These are phyloP conservation scores for Dillenia suffruticosa DNA, from an alignment of 164 flowering plant species.

Conservation along the genomic window DNA sequence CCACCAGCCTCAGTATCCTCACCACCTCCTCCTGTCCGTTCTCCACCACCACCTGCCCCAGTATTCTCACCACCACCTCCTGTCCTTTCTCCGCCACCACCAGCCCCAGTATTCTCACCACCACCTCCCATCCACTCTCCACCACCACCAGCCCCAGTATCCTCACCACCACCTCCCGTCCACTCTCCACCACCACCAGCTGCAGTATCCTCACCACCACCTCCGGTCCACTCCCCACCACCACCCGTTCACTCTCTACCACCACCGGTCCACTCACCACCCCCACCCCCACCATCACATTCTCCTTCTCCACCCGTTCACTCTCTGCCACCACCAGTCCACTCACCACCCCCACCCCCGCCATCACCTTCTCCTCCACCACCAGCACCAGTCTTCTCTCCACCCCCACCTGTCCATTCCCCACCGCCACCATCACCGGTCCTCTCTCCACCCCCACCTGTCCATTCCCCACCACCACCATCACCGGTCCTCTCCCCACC, in stretches of 20 bases:
- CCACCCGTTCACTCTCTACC: constrained; percentile 5
- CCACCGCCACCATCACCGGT: constrained; percentile 16
- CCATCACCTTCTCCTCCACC: constrained; percentile 5
- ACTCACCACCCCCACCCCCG: neutral
- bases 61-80: constrained; percentile 2
- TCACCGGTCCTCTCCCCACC: constrained; percentile 22
- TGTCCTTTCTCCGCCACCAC: constrained; percentile 10
- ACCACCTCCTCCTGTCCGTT: neutral
- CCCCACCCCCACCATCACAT: constrained; percentile 9
- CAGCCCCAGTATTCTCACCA: constrained; percentile 7
- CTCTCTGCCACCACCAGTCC: constrained; percentile 4
- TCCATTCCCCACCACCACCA: constrained; percentile 15
- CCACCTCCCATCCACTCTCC: constrained; percentile 4
- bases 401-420: constrained; percentile 10
- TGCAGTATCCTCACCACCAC: neutral
- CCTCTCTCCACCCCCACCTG: constrained; percentile 8
- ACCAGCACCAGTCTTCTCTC: constrained; percentile 8
- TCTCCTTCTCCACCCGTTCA: constrained; percentile 6
- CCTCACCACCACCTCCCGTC: neutral
- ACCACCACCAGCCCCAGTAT: constrained; percentile 5
- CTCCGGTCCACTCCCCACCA: neutral
- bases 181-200: constrained; percentile 5
- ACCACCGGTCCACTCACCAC: constrained; percentile 1
- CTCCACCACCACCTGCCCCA: constrained; percentile 11
- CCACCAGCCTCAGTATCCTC: neutral